Conservation (phyloP, 768 basidiomycete genomes). For the Chalciporus pseudorubinellus region DNA sequence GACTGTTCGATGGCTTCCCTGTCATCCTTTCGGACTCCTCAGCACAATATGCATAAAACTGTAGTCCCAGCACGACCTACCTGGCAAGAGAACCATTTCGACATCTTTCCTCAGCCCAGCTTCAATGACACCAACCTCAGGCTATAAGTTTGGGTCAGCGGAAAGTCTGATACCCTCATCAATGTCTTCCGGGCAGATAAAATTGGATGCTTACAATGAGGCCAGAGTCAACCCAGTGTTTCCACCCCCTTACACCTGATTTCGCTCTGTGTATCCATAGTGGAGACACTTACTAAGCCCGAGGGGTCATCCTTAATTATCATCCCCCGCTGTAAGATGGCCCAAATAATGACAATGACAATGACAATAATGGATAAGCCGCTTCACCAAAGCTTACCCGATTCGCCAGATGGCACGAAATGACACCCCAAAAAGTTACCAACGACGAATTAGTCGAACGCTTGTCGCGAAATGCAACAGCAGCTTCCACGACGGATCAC, state of each 20-base stretch:
- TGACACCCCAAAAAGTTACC: conserved; percentile 5
- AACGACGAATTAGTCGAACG: conserved; percentile 18
- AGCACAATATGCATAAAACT: no score
- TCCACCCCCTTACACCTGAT: conserved; percentile 9
- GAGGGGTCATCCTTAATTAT: no score
- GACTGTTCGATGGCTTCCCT: no score
- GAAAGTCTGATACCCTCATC: conserved; percentile 10
- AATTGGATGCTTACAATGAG: conserved; percentile 5
- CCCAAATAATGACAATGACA: no score
- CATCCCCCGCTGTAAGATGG: no score
- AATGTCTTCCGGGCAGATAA: not conserved
- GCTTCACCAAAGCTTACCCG: no score
- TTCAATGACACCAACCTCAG: conserved; percentile 13
- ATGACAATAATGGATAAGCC: no score
- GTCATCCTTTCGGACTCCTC: no score
- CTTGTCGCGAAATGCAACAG: conserved; percentile 6
- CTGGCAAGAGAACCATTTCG: conserved; percentile 11
- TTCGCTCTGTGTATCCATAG: no score
- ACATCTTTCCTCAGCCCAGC: conserved; percentile 14
- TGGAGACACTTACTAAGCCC: no score
- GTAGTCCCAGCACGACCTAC: not conserved
- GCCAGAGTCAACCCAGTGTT: conserved; percentile 15
- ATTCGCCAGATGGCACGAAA: not conserved
- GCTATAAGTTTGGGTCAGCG: not conserved
- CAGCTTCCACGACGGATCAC: conserved; percentile 3